phyloP scores from a whole-genome alignment of 768 basidiomycete genomes.

The Leccinum rimulosum region DNA sequence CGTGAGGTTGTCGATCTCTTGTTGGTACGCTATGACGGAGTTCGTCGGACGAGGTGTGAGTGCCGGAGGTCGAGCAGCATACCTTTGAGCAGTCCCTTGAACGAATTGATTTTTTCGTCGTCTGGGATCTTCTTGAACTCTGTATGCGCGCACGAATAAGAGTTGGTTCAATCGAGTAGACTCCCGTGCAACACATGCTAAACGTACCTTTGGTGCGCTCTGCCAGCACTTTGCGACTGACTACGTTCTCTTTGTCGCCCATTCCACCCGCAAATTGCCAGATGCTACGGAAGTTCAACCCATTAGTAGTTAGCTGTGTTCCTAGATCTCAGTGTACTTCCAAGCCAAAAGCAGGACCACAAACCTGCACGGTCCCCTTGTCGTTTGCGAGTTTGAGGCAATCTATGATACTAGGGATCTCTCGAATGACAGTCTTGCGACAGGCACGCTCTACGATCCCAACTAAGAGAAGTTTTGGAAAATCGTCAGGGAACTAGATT shows the following conservation, averaged over 20 bases:
- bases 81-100: constrained; percentile 92
- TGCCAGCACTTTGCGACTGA: constrained; percentile 90
- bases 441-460: constrained; percentile 91
- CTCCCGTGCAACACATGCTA: neutral
- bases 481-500: constrained; percentile 77
- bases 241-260: constrained; percentile 82
- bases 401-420: constrained; percentile 84
- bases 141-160: constrained; percentile 28
- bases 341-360: constrained; percentile 5
- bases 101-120: constrained; percentile 78
- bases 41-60: neutral
- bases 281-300: constrained; percentile 88
- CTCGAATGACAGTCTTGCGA: constrained; percentile 78
- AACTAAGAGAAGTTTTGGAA: constrained; percentile 91
- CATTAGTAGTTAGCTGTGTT: constrained; percentile 77
- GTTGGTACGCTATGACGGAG: constrained; percentile 73
- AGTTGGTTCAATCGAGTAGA: neutral
- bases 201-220: constrained; percentile 88
- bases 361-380: constrained; percentile 50
- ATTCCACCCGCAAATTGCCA: constrained; percentile 68
- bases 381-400: constrained; percentile 67
- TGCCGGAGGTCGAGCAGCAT: constrained; percentile 8
- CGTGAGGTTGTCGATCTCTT: constrained; percentile 94
- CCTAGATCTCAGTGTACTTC: neutral
- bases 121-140: constrained; percentile 97